Percentiles rank a stretch among this genome's conserved stretches.
These are phyloP conservation scores for Emericellopsis atlantica DNA, from an alignment of 2,329 filamentous ascomycete genomes.

Conservation along the genomic window DNA sequence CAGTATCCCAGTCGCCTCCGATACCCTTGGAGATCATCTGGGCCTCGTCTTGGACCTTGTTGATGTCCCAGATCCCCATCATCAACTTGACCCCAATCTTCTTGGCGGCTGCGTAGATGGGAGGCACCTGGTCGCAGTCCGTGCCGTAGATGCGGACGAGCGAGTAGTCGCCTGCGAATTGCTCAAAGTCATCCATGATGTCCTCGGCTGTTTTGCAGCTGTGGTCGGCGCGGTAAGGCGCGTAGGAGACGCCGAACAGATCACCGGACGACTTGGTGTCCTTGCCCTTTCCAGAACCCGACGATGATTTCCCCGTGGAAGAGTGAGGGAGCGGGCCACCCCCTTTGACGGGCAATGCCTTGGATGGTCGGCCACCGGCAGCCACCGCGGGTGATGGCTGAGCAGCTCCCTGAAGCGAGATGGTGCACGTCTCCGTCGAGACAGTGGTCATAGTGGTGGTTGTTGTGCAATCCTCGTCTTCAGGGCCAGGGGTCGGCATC, in stretches of 20 bases:
- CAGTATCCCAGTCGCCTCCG: slow-evolving; percentile 49
- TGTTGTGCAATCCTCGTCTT: not conserved
- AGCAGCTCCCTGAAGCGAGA: not conserved
- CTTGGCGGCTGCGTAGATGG: slow-evolving; percentile 49
- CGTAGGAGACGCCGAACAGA: slow-evolving; percentile 32
- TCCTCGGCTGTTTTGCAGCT: slow-evolving; percentile 55
- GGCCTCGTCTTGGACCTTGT: slow-evolving; percentile 42
- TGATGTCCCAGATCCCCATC: slow-evolving; percentile 59
- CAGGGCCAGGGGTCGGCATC: not conserved
- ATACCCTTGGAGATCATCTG: slow-evolving; percentile 46
- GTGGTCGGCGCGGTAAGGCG: slow-evolving; percentile 35
- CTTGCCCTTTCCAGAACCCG: too few species aligned
- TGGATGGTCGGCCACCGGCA: not conserved
- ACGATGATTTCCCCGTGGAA: too few species aligned
- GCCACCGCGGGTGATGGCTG: not conserved
- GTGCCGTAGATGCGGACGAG: slow-evolving; percentile 67
- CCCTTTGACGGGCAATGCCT: too few species aligned
- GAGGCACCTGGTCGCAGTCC: slow-evolving; percentile 62
- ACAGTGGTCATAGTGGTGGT: not conserved
- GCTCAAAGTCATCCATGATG: slow-evolving; percentile 51
- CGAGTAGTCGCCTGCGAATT: slow-evolving; percentile 38
- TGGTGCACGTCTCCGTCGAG: not conserved
- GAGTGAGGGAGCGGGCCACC: too few species aligned
- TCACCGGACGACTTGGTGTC: not conserved
- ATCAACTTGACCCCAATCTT: slow-evolving; percentile 58